Evolutionary conservation across 2,329 filamentous ascomycete species (phyloP), one percentile per base, ranked within the genome.

Genomic region (Pseudohalonectria lignicola): DNA sequence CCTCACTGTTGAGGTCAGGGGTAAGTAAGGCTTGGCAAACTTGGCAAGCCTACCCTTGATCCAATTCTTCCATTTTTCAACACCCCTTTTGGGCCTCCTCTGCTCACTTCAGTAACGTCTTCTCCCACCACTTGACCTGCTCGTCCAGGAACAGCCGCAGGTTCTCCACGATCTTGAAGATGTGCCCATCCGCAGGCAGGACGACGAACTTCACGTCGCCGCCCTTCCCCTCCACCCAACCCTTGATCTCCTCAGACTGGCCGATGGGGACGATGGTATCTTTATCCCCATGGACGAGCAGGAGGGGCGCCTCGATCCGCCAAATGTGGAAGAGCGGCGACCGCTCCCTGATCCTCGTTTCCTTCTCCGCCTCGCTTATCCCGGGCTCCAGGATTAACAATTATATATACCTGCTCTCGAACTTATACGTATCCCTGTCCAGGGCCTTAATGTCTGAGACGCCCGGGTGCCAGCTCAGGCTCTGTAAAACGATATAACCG

Each of bases 241-340:
- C 52, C 9, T 67, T 63, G 51, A 80, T 71, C 37, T 68, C 61
- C 23, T 62, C 54, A 3, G 70, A 69, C 49, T 81, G 76, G 12
- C 63, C 59, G n/a, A 71, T 50, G 0, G 74, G 75, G 13, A 79
- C 76, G 2, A 79, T 64, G 30, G 64, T 66, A 46, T 80, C 76
- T 4, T 55, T 55, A 2, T 60, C 61, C 0, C 75, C 76, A 17
- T 77, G 69, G 5, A 79, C 45, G n/a, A 81, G 52, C 26, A 78
- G 51, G 17, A 79, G 48, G 1, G 71, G 69, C 2, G 64, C 55
- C 29, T 53, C 55, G 39, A 74, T 71, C 37, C 59, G 57, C n/a
- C 62, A 55, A 0, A 64, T 67, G 37, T 67, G 60, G 33, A 60
- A 62, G 12, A 69, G 50, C 0, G 71, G 68, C 39, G 69, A 74